Evolutionary conservation across 2,329 filamentous ascomycete genomes (phyloP), one percentile per base, ranked within the genome.

Genomic region (Epichloe elymi): DNA sequence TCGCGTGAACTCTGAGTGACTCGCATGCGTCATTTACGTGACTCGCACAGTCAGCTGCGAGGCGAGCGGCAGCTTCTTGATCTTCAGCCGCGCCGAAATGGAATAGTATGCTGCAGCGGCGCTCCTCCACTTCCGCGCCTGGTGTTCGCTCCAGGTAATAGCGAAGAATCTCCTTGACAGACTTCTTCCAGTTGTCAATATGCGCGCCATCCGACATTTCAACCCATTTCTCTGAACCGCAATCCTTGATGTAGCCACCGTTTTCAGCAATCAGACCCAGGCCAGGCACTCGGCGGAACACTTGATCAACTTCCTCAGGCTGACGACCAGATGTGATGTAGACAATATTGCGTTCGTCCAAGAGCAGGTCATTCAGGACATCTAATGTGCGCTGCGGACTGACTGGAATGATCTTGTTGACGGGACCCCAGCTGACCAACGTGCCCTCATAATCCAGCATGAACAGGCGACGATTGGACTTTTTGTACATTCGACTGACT

Each of bases 1-100:
- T 79, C 5, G 91, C 91, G 61, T 89, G 88, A 4, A 97, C 85
- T 35, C 82, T 79, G 67, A 94, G 87, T 51, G 78, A 80, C 63
- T 88, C 84, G 63, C 89, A 95, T 0, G 88, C 86, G 62, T 95
- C 90, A 63, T 97, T 97, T 73, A 97, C 93, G 61, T 96, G 90
- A 55, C 87, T 90, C 0, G 88, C 88, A 61, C 89, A 95, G 63
- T 97, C 91, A 19, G 85, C 86, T 0, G 89, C 91, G 60, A 90
- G 85, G 19, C 88, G 82, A 52, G 79, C 75, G 0, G 90, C 90
- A 23, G 79, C 77, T 48, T 85, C 80, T 52, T 79, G 79, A 63
- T 96, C 88, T 51, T 88, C 85, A 2, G 86, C 84, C 49, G 82
- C 83, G 64, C 86, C 86, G 70, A 93, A 94, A 67, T 95, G 88